These are phyloP conservation scores for Aspergillus cavernicola DNA, from an alignment of 495 filamentous ascomycete species.

Conservation along the genomic window DNA sequence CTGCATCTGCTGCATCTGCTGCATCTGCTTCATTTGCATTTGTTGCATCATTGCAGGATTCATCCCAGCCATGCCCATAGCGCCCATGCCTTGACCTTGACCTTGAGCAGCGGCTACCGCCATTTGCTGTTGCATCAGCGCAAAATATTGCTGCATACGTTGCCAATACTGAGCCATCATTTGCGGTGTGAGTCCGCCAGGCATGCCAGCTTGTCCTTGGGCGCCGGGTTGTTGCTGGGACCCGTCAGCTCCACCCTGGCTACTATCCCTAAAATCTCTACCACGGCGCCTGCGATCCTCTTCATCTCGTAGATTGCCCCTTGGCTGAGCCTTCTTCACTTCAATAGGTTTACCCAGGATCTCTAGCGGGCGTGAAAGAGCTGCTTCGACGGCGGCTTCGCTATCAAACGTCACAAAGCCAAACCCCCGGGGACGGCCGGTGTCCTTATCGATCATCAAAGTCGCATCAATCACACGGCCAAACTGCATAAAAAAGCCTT, in stretches of 20 bases:
- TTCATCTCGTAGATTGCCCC: constrained; percentile 90
- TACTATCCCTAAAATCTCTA: constrained; percentile 56
- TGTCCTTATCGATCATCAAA: constrained; percentile 99
- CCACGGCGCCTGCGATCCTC: constrained; percentile 60
- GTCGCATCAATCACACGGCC: constrained; percentile 95
- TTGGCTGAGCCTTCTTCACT: constrained; percentile 95
- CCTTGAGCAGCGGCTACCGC: constrained; percentile 41
- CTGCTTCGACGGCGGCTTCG: constrained; percentile 90
- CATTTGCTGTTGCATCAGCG: constrained; percentile 85
- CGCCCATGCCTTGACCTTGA: constrained; percentile 41
- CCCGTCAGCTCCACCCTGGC: constrained; percentile 41
- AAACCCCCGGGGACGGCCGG: constrained; percentile 89
- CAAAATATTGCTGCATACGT: constrained; percentile 94
- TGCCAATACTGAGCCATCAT: constrained; percentile 98
- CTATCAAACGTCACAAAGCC: constrained; percentile 99
- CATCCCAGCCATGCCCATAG: constrained; percentile 67
- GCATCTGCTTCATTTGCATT: constrained; percentile 77
- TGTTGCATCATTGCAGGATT: constrained; percentile 80
- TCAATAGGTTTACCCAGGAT: constrained; percentile 96
- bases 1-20: constrained; percentile 69
- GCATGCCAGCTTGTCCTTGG: constrained; percentile 41
- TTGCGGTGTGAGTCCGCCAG: constrained; percentile 77
- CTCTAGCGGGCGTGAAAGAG: constrained; percentile 74
- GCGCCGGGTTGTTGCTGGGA: constrained; percentile 46
- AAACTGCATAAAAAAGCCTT: constrained; percentile 93